phyloP scores from a whole-genome alignment of 129 eudicot species.

The Heracleum sosnowskyi region DNA sequence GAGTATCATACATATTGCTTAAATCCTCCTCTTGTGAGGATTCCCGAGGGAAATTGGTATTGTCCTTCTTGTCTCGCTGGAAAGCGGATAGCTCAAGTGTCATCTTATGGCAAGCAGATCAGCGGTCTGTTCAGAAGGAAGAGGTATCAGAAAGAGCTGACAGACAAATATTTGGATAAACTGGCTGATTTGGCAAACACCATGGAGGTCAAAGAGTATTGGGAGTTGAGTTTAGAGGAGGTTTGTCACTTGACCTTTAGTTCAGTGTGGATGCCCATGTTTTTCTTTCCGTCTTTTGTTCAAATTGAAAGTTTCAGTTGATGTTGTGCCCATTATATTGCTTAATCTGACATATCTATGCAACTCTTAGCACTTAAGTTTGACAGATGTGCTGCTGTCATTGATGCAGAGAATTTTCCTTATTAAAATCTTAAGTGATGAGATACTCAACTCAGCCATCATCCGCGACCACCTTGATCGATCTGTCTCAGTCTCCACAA shows the following conservation, averaged over 20 bases:
- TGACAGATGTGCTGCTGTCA: neutral
- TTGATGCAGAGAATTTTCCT: constrained; percentile 71
- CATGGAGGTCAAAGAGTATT: constrained; percentile 72
- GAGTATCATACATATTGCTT: constrained; percentile 91
- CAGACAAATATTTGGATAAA: constrained; percentile 36
- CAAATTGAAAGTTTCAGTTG: neutral
- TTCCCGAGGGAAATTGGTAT: constrained; percentile 93
- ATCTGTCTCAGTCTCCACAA: constrained; percentile 34
- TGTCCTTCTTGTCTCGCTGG: constrained; percentile 80
- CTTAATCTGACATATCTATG: neutral
- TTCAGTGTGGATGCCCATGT: neutral
- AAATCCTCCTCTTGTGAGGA: constrained; percentile 76
- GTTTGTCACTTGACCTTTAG: constrained; percentile 26
- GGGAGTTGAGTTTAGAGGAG: constrained; percentile 82
- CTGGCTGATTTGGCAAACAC: constrained; percentile 44
- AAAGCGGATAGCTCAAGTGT: constrained; percentile 17
- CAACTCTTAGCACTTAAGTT: neutral
- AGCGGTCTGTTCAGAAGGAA: constrained; percentile 29
- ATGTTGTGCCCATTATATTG: neutral
- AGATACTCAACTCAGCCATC: constrained; percentile 50
- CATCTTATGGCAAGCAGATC: constrained; percentile 19
- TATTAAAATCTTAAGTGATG: constrained; percentile 74
- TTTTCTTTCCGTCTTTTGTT: neutral
- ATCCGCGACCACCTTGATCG: constrained; percentile 63
- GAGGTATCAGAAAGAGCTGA: constrained; percentile 37